Base-by-base conservation (phyloP, 225 moss, liverwort and hornwort genomes). In the Polytrichum formosum region DNA sequence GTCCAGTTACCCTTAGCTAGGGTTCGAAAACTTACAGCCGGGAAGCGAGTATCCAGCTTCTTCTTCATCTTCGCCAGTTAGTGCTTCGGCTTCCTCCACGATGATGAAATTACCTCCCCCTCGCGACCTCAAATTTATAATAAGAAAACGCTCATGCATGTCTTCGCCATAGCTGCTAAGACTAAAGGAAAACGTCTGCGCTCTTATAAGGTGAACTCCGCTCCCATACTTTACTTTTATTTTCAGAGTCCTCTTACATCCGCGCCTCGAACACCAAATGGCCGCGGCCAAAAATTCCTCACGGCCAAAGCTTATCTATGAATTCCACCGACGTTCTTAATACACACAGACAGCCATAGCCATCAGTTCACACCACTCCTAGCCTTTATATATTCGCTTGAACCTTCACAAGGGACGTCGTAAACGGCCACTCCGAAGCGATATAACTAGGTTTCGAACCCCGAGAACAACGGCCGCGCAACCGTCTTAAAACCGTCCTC, bases 21-120 rank as follows among this genome's bases (percentile, higher is more conserved):
- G 87, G 81, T 81, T 87, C 53, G 76, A 13, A 25, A 26, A 80
- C 97, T 92, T 82, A 97, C 97, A 82, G 94, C 94, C 30, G 98
- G 98, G 84, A 98, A 98, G 61, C 98, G 94, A 7, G 98, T 98
- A 55, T 98, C 98, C 84, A 98, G 78, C 74, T 94, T 98, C 85
- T 98, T 98, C 91, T 94, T 98, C 98, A 98, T 98, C 58, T 75
- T 77, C 18, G 23, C 72, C 53, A 37, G 71, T 61, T 5, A 20
- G 66, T 4, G 67, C 75, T 33, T 23, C 74, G 61, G 55, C 62
- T 69, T 56, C 72, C 73, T 53, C 83, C 67, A 55, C 78, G 71
- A 69, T 55, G 25, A 71, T 55, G 21, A 71, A 60, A 54, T 22
- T 73, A 60, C 4, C 63, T 27, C 29, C 64, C 8, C 64, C 62